Evolutionary conservation across 1,284 basidiomycete genomes (phyloP), one percentile per base, ranked within the genome.

Genomic region (Termitomyces sp.): DNA sequence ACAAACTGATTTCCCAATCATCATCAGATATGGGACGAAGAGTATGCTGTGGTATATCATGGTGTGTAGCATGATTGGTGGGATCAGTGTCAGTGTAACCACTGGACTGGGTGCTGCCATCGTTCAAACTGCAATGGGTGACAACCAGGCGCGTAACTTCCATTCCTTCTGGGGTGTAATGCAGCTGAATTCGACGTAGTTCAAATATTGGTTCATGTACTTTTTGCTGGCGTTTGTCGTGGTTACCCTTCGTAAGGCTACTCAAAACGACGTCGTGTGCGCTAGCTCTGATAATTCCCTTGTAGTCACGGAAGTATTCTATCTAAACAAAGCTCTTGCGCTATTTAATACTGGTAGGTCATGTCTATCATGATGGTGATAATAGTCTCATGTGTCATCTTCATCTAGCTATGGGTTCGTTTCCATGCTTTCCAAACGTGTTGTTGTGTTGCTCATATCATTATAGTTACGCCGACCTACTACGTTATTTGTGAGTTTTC

Each of bases 31-130:
- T 69, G 96, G 96, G 53, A 94, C 90, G 73, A 88, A 87, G 73
- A 90, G 85, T 66, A 98, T 98, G 95, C 73, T 99, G 59, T 94
- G 94, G 81, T 98, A 98, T 71, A 94, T 97, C 63, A 75, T 81
- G 43, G 90, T 98, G 38, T 99, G 96, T 72, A 94, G 90, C 60
- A 86, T 98, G 78, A 98, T 98, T 65, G 96, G 96, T 28, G 96
- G 97, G 1, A 88, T 99, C 57, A 93, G 89, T 59, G 96, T 99
- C 62, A 94, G 91, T 63, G 95, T 96, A 56, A 98, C 94, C 2
- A 94, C 93, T 42, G 96, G 96, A 34, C 81, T 99, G 19, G 96
- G 96, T 36, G 77, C 92, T 21, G 89, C 94, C 40, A 97, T 99
- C 65, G 83, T 99, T 33, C 87, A 91, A 34, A 88, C 85, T 40